Evolutionary conservation across 2,329 filamentous ascomycete species (phyloP), one percentile per base, ranked within the genome.

Genomic region (Aspergillus pseudotamarii): DNA sequence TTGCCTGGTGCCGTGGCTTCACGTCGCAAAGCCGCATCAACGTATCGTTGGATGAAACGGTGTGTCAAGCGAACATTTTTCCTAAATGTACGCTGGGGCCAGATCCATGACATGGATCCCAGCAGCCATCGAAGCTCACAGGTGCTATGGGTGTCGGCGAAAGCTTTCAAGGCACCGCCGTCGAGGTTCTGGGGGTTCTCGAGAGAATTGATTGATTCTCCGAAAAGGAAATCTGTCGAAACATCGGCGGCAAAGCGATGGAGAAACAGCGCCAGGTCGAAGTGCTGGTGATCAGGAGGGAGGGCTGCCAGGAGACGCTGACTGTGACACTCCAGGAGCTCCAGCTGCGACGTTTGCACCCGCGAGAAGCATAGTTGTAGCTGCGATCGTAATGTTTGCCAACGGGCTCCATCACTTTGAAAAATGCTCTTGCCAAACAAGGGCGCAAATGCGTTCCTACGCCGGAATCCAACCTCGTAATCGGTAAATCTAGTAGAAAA

Each of bases 401-500:
- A 36, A 36, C 34, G 34, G 6, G 34, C 14, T 36, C 34, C 34
- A 36, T 16, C 34, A 2, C 34, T 36, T 6, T 36, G 34, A 1
- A 36, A 36, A 14, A 36, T 36, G 14, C 34, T 36, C 5, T 36
- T 36, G 34, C 34, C 34, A 36, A 36, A 36, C 5, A 36, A 16
- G 6, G 34, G 34, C 5, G 34, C 34, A 36, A 36, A 36, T 0
- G 34, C 34, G 16, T 36, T 36, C 34, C 34, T 5, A 36, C 56
- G 56, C 8, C 56, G 56, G 41, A 32, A 28, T 58, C 56, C 56
- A 16, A 36, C 38, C 36, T 58, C 41, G 38, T 43, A 58, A 43
- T 58, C 41, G 19, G 36, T 21, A 43, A 58, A 58, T 21, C 23
- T 58, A 4, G 41, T 58, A 30, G 56, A 58, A 16, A 58, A 58